Evolutionary conservation across 139 green algal genomes (phyloP), one percentile per base, ranked within the genome.

Genomic region (Medakamo hakoo): DNA sequence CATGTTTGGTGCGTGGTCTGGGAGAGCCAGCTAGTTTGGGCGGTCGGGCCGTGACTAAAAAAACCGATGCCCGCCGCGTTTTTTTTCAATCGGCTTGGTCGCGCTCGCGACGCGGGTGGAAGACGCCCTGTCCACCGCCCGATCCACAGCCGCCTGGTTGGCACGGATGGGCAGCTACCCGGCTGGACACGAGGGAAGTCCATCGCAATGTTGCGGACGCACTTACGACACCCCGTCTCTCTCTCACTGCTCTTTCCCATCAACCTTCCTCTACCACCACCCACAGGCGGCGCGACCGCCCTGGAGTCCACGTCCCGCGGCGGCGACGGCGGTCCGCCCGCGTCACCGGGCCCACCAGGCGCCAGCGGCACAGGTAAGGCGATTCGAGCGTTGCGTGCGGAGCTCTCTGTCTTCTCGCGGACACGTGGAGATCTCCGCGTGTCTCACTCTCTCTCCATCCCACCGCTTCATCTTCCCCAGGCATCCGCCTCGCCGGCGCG

Each of bases 211-310:
- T n/a, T n/a, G n/a, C n/a, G n/a, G n/a, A n/a, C n/a, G n/a, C n/a
- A n/a, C n/a, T n/a, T n/a, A n/a, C n/a, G n/a, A n/a, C n/a, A n/a
- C n/a, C n/a, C n/a, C n/a, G n/a, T n/a, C n/a, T n/a, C n/a, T n/a
- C n/a, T n/a, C n/a, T n/a, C n/a, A n/a, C n/a, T n/a, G n/a, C n/a
- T n/a, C n/a, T n/a, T n/a, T n/a, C n/a, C n/a, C n/a, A n/a, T n/a
- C n/a, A n/a, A n/a, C n/a, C n/a, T n/a, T n/a, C n/a, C n/a, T n/a
- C n/a, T n/a, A n/a, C n/a, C n/a, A n/a, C n/a, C n/a, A n/a, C n/a
- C n/a, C 52, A 2, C 24, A 94, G 86, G 87, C 55, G 87, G 87
- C 9, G 90, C 90, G 20, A 97, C 90, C 9, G 89, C 89, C 3
- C 72, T 97, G 28, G 90, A 97, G 66, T 85, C 86, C 2, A 78